A percentile compares a stretch with the other conserved stretches of the same genome.
Conservation (phyloP, 2,329 filamentous ascomycete species). For the Calonectria ilicicola region DNA sequence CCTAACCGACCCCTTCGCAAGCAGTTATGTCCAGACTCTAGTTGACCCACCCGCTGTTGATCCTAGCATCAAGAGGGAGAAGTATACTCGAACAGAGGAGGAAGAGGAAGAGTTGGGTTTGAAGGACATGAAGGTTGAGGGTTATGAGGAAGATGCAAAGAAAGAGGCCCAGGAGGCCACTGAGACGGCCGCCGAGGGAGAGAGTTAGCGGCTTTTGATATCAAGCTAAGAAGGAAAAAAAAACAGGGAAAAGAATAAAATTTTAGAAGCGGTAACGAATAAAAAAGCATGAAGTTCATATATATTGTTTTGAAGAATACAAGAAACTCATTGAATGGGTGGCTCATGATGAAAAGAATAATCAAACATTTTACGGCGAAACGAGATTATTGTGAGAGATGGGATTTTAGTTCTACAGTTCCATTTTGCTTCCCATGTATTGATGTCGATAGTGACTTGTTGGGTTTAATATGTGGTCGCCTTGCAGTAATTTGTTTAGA, state of each 20-base stretch:
- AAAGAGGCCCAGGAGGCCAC: conserved; percentile 29
- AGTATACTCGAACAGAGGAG: conserved; percentile 88
- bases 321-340: too few relatives aligned
- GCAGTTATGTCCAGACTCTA: conserved; percentile 93
- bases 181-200: not conserved
- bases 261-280: not conserved
- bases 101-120: conserved; percentile 95
- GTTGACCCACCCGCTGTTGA: conserved; percentile 79
- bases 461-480: too few relatives aligned
- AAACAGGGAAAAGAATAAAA: not conserved
- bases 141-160: conserved; percentile 70
- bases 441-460: too few relatives aligned
- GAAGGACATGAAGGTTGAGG: conserved; percentile 91
- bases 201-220: not conserved
- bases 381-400: too few relatives aligned
- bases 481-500: too few relatives aligned
- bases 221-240: not conserved
- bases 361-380: too few relatives aligned
- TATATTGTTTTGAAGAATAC: too few relatives aligned
- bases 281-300: not conserved
- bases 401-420: too few relatives aligned
- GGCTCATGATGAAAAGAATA: too few relatives aligned
- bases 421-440: too few relatives aligned
- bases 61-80: conserved; percentile 82
- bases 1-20: conserved; percentile 88